Evolutionary conservation across 2,329 filamentous ascomycete species (phyloP).

Genomic region (Stemphylium beticola): DNA sequence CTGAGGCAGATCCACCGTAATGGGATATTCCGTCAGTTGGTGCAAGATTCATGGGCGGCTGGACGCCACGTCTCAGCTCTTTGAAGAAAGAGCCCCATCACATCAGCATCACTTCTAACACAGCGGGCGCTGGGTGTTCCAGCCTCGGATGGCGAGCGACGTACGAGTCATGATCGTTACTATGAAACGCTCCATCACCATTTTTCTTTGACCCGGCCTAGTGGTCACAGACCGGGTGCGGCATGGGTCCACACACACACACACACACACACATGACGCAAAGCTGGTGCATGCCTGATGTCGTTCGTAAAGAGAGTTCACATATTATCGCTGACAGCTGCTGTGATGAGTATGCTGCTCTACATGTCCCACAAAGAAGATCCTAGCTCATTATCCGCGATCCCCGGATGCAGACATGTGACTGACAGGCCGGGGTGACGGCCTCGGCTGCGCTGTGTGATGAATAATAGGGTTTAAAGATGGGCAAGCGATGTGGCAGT

Average conservation of each 20-base stretch:
- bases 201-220: conserved; percentile 2
- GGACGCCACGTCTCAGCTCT: conserved; percentile 1
- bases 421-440: conserved; percentile 8
- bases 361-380: not conserved
- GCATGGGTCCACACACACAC: not conserved
- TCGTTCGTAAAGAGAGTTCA: conserved; percentile 3
- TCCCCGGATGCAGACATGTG: conserved; percentile 5
- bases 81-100: not conserved
- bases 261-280: conserved; percentile 1
- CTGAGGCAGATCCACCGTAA: not conserved
- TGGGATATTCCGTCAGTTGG: not conserved
- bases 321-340: conserved; percentile 7
- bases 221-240: conserved; percentile 1
- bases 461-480: conserved; percentile 4
- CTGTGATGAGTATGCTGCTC: conserved; percentile 1
- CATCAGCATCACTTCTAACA: not conserved
- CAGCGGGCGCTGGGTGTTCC: conserved; percentile 10
- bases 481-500: conserved; percentile 2
- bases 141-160: conserved; percentile 4
- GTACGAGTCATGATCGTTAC: conserved; percentile 10
- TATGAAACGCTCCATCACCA: not conserved
- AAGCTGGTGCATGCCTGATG: conserved; percentile 3
- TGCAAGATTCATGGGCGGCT: not conserved
- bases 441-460: conserved; percentile 6
- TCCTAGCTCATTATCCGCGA: not conserved